Conservation (phyloP, 73 alveolate species). For the Tetrahymena malaccensis region DNA sequence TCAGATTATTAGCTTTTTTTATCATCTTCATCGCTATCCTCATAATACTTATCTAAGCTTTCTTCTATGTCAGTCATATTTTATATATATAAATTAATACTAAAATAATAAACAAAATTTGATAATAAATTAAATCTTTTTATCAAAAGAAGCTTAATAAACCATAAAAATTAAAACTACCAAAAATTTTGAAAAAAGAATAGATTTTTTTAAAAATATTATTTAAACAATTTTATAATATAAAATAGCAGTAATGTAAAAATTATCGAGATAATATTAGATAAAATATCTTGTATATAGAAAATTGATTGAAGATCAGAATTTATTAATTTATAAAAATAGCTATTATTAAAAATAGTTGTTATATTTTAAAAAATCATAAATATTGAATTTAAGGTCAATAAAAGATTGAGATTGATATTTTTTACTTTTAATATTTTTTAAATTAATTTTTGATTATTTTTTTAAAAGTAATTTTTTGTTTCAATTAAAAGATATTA, state of each 20-base stretch:
- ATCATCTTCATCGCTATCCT: not conserved
- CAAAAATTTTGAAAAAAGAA: not conserved
- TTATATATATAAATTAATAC: not conserved
- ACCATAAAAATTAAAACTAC: not conserved
- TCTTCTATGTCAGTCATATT: not conserved
- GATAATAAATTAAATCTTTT: not conserved
- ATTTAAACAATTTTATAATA: too few species aligned
- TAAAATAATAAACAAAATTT: not conserved
- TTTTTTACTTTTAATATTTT: too few species aligned
- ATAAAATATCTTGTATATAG: not conserved
- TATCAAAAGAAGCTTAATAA: not conserved
- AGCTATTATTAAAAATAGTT: not conserved
- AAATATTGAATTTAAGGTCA: too few species aligned
- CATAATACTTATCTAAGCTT: not conserved
- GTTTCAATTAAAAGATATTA: not conserved
- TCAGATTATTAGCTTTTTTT: not conserved
- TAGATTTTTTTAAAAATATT: not conserved
- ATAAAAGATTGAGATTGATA: too few species aligned
- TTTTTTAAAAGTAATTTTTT: too few species aligned
- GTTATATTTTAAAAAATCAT: not conserved
- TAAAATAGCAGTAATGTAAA: too few species aligned
- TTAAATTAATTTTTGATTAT: not conserved
- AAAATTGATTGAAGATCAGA: not conserved
- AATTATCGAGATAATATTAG: too few species aligned
- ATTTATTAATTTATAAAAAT: too few species aligned